Percentiles rank a stretch among this genome's conserved stretches.
These are phyloP conservation scores for Cyclanthera cordifolia DNA, from an alignment of 306 rosid genomes.

Conservation along the genomic window DNA sequence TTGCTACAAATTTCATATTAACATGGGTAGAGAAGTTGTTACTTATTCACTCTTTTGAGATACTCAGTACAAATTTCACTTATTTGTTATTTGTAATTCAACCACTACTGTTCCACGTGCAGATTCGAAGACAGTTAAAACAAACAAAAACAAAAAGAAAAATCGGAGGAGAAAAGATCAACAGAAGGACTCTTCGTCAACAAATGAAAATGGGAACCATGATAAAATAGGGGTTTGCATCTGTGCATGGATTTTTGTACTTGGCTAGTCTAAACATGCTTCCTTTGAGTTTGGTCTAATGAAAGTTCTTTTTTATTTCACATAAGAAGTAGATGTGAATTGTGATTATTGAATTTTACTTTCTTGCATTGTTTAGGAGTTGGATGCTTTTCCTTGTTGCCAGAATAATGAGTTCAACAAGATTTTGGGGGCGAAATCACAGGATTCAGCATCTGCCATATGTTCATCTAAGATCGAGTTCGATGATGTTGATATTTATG, in stretches of 20 bases:
- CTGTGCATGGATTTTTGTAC: not conserved
- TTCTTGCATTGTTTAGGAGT: constrained; percentile 33
- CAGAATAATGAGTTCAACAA: constrained; percentile 30
- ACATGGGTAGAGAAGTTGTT: no score
- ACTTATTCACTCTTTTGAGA: not conserved
- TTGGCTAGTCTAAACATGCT: not conserved
- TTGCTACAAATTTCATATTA: no score
- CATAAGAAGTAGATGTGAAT: constrained; percentile 11
- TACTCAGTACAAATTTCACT: not conserved
- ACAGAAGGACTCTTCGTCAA: constrained; percentile 41
- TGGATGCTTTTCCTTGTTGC: constrained; percentile 32
- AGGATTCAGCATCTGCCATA: constrained; percentile 29
- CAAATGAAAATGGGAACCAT: constrained; percentile 33
- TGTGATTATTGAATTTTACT: constrained; percentile 15
- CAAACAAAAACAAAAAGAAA: constrained; percentile 68
- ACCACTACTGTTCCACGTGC: constrained; percentile 19
- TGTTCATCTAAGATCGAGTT: constrained; percentile 35
- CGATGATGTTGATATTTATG: constrained; percentile 58
- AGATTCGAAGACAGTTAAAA: constrained; percentile 48
- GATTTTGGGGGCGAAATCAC: constrained; percentile 27
- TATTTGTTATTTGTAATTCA: constrained; percentile 7
- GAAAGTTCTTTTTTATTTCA: not conserved
- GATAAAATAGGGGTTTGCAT: constrained; percentile 31
- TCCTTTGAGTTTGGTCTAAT: not conserved
- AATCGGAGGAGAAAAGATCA: constrained; percentile 63